These are phyloP conservation scores for Plasmodium yoelii DNA, from an alignment of 169 alveolate species.

Conservation along the genomic window DNA sequence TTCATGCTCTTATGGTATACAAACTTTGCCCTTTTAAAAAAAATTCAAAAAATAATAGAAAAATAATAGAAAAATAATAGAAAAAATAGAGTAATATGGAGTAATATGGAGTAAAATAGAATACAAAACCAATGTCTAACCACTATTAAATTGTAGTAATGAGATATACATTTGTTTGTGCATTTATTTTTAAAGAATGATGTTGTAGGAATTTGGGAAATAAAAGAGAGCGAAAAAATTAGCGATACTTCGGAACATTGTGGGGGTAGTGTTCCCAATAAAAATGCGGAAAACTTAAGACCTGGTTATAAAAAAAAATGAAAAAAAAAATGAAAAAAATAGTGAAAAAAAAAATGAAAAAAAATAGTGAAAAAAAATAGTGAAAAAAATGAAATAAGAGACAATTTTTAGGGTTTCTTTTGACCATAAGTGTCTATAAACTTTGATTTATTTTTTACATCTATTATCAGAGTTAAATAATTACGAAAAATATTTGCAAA, in stretches of 20 bases:
- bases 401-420: not conserved
- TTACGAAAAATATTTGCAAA: conserved; percentile 20
- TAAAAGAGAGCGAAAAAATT: conserved; percentile 10
- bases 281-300: conserved; percentile 27
- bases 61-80: not conserved
- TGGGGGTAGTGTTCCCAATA: conserved; percentile 59
- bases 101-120: too few relatives aligned
- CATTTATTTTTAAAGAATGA: conserved; percentile 21
- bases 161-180: not conserved
- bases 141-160: not conserved
- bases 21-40: not conserved
- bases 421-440: not conserved
- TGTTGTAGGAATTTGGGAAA: conserved; percentile 49
- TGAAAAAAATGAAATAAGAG: not conserved
- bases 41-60: not conserved
- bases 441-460: not conserved
- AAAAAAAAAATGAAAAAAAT: too few relatives aligned
- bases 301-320: conserved; percentile 13
- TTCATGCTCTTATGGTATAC: conserved; percentile 73
- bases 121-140: not conserved
- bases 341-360: too few relatives aligned
- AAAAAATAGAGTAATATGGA: too few relatives aligned
- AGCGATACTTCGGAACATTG: conserved; percentile 21
- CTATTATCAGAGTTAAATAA: conserved; percentile 8
- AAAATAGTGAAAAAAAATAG: too few relatives aligned